Evolutionary conservation across 2,329 filamentous ascomycete genomes (phyloP).

Genomic region (Aspergillus tamarii): DNA sequence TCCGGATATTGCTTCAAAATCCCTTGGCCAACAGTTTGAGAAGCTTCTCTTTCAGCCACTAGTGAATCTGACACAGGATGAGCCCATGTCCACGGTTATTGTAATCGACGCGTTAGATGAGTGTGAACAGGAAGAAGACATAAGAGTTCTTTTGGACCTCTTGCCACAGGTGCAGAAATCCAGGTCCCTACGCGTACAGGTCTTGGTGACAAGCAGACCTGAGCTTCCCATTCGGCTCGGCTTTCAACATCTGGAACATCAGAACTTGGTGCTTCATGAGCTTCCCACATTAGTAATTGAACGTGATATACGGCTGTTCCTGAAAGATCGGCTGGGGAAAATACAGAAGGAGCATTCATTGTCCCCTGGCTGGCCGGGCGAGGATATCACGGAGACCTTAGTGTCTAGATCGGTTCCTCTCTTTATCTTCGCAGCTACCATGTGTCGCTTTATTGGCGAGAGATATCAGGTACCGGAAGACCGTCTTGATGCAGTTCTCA

Average conservation of each 20-base stretch:
- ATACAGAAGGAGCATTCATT: conserved; percentile 18
- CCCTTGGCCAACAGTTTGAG: conserved; percentile 32
- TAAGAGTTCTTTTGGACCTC: conserved; percentile 26
- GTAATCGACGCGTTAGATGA: conserved; percentile 36
- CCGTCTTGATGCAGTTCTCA: conserved; percentile 1
- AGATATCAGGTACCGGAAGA: conserved; percentile 14
- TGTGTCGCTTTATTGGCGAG: conserved; percentile 20
- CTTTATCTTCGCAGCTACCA: conserved; percentile 24
- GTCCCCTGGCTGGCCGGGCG: conserved; percentile 20
- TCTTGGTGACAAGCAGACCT: conserved; percentile 35
- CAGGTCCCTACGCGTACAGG: conserved; percentile 18
- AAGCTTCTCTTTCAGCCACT: conserved; percentile 32
- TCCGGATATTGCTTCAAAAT: conserved; percentile 28
- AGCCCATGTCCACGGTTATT: conserved; percentile 10
- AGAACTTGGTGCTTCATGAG: conserved; percentile 20
- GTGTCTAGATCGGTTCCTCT: conserved; percentile 18
- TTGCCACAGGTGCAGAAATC: conserved; percentile 18
- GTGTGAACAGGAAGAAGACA: conserved; percentile 25
- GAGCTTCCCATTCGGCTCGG: conserved; percentile 29
- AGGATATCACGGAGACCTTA: background rate
- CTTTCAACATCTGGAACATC: conserved; percentile 24
- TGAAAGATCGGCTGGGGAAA: conserved; percentile 22
- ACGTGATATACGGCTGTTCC: conserved; percentile 29
- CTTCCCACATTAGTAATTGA: conserved; percentile 16
- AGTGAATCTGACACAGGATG: background rate